Percentiles rank a stretch among this genome's conserved stretches.
Conservation (phyloP, 176 grass and related monocot genomes). For the Phragmites australis region DNA sequence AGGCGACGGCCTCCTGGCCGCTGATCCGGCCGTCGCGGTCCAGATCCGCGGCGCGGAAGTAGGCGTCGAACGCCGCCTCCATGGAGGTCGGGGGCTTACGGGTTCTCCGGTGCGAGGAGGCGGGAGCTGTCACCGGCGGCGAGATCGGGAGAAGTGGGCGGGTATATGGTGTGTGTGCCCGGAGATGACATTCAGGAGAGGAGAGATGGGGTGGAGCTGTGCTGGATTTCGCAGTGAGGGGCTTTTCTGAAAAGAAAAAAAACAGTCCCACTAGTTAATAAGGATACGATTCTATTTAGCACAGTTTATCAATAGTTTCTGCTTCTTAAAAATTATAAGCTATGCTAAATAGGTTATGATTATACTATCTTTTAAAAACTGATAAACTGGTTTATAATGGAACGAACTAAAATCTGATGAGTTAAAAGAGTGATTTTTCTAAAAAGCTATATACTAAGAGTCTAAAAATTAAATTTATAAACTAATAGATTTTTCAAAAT, state of each 20-base stretch:
- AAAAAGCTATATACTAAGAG: too few species aligned
- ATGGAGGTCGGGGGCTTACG: not conserved
- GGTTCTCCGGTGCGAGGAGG: not conserved
- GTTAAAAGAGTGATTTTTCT: too few species aligned
- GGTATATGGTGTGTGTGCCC: not conserved
- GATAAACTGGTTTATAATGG: too few species aligned
- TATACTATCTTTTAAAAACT: too few species aligned
- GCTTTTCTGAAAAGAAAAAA: not conserved
- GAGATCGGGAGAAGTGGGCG: slow-evolving; percentile 33
- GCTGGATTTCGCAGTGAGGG: slow-evolving; percentile 24
- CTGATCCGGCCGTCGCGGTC: slow-evolving; percentile 96
- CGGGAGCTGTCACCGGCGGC: slow-evolving; percentile 24
- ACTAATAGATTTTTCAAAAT: too few species aligned
- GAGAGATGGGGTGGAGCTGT: not conserved
- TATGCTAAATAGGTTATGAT: too few species aligned
- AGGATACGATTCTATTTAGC: too few species aligned
- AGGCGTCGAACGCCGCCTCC: slow-evolving; percentile 79
- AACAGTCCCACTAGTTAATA: too few species aligned
- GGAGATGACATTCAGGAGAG: not conserved
- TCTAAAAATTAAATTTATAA: too few species aligned
- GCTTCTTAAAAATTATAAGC: too few species aligned
- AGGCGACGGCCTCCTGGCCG: slow-evolving; percentile 82
- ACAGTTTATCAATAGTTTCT: too few species aligned
- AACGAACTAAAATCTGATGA: too few species aligned
- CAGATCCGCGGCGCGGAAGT: slow-evolving; percentile 92